Evolutionary conservation across 1,139 yeast genomes (phyloP), one percentile per base, ranked within the genome.

Genomic region (Meyerozyma guilliermondii): DNA sequence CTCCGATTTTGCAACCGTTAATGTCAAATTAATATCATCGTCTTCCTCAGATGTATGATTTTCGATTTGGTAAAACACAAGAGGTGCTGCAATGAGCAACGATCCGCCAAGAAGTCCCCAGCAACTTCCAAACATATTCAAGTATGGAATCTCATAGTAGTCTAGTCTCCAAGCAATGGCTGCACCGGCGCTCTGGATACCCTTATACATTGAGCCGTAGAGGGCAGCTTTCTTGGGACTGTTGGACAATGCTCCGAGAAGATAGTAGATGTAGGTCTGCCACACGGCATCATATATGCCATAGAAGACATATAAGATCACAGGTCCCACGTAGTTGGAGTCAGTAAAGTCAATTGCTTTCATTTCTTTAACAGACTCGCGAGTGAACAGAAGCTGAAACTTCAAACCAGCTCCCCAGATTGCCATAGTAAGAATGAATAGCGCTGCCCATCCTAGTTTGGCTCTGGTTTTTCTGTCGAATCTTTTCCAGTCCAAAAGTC

Each of bases 41-140:
- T 33, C 36, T 45, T 65, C 73, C n/a, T 58, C 53, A 22, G 59
- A 66, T 34, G 81, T 72, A 48, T 63, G 68, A 47, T 78, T 80
- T 30, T 62, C 62, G 46, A 80, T 65, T 51, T 54, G 63, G 55
- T 62, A 68, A 51, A 65, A 41, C 9, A 41, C 35, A 34, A 65
- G 51, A 26, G 71, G 71, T 22, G 54, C 40, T 20, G 73, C 76
- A 45, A 76, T 48, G 10, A 75, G 26, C 46, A 51, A 39, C 14
- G 53, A 37, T 7, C 50, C 53, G 11, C 41, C 42, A 16, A 46
- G 44, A 40, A 51, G 40, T 2, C 47, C 53, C 55, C 55, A 51
- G n/a, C 52, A 50, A n/a, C 48, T 40, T 9, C 41, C 46, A 38
- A 51, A 51, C 50, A 50, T 38, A 14, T 43, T 28, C 41, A 50